Evolutionary conservation across 23 red algal species (phyloP).

Genomic region (Cyanidium caldarium): DNA sequence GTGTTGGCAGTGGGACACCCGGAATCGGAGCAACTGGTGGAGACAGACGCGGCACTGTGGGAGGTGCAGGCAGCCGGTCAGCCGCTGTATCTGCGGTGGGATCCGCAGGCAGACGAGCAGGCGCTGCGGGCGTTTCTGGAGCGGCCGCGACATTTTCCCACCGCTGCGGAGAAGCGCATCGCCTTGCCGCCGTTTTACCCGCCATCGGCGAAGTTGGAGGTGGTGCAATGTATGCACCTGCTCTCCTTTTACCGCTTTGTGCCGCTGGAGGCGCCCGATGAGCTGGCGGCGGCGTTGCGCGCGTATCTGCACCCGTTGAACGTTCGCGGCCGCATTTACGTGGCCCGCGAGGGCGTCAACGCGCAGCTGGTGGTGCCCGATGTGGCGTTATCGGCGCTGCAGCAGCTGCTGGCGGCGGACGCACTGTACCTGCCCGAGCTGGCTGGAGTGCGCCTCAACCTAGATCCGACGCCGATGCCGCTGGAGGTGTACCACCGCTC

Average conservation of each 20-base stretch:
- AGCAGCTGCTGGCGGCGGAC: constrained; percentile 13
- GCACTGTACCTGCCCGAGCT: constrained; percentile 13
- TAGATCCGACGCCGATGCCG: neutral
- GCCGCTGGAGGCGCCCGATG: neutral
- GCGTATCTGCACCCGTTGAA: constrained; percentile 30
- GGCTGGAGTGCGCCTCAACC: constrained; percentile 43
- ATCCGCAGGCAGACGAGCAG: neutral
- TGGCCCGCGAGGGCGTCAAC: constrained; percentile 63
- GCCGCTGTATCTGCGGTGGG: neutral
- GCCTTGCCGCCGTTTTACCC: neutral
- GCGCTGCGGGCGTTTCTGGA: neutral
- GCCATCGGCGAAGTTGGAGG: neutral
- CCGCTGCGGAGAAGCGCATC: neutral
- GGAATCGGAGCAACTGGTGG: neutral
- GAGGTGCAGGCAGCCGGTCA: neutral
- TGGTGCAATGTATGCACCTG: neutral
- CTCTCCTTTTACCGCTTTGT: constrained; percentile 26
- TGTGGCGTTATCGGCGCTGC: constrained; percentile 16
- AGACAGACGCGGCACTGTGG: neutral
- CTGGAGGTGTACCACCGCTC: constrained; percentile 4
- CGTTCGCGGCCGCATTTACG: constrained; percentile 52
- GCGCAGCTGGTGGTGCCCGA: constrained; percentile 54
- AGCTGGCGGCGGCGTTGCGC: neutral
- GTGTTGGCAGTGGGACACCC: neutral
- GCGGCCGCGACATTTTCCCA: neutral